Base-by-base conservation (phyloP, 1,284 basidiomycete species). In the Heterobasidion parviporum region DNA sequence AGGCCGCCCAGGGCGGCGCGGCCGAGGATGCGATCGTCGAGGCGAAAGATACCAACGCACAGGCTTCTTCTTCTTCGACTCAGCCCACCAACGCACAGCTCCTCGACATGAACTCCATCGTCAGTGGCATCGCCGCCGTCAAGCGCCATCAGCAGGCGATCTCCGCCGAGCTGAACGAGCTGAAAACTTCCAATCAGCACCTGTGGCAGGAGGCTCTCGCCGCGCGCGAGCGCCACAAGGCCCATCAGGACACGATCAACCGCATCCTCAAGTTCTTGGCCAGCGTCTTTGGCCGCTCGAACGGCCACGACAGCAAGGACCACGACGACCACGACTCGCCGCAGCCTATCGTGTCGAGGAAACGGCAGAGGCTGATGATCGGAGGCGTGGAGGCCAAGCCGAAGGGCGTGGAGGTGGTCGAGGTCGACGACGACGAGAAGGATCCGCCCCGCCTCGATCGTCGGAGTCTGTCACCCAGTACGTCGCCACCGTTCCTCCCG, bases 161-260 rank as follows among this genome's bases (percentile, higher is more conserved):
- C 61, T 91, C 90, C 9, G 76, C 86, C 2, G 94, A 98, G 61
- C 74, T 99, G 54, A 89, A 89, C 61, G 89, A 93, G 43, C 75
- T 99, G 26, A 95, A 96, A 70, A 78, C 80, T 54, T 90, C 88
- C 9, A 98, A 98, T 67, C 86, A 94, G 63, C 77, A 88, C 44
- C 72, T 99, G 5, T 99, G 96, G 95, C 86, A 94, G 65, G 94
- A 99, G 65, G 88, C 93, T 0, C 74, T 94, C 61, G 79, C 86
- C 43, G 84, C 91, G 0, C 73, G 84, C n/a, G 83, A 89, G 62
- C 81, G 87, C 57, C 87, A 94, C 65, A 86, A 92, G 65, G 92
- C 92, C 65, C 94, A 97, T 63, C 90, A 97, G 65, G 95, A 98
- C 69, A 98, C 94, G n/a, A 94, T 98, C 67, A 94, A 97, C 67